Evolutionary conservation across 116 monocot genomes (phyloP).

Genomic region (Zostera marina): DNA sequence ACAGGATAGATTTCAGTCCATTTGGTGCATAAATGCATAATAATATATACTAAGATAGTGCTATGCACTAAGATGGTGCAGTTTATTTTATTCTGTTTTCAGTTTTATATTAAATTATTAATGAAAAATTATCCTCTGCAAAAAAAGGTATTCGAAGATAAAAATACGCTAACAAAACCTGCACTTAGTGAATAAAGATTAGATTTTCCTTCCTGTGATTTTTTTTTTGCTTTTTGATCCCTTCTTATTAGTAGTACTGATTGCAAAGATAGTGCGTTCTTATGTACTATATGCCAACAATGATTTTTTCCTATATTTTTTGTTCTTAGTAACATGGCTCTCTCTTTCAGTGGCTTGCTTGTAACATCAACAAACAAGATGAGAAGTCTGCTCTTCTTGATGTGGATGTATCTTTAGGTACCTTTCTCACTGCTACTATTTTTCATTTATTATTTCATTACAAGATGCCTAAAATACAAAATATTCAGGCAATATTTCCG

Average conservation of each 20-base stretch:
- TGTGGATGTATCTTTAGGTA: slow-evolving; percentile 37
- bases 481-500: slow-evolving; percentile 26
- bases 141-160: too few relatives aligned
- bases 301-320: background rate
- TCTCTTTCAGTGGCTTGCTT: slow-evolving; percentile 69
- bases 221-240: background rate
- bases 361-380: slow-evolving; percentile 38
- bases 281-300: background rate
- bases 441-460: background rate
- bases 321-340: background rate
- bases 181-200: too few relatives aligned
- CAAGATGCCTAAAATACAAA: slow-evolving; percentile 3
- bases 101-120: too few relatives aligned
- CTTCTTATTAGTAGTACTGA: background rate
- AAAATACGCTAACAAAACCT: too few relatives aligned
- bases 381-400: slow-evolving; percentile 33
- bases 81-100: too few relatives aligned
- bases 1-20: too few relatives aligned
- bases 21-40: too few relatives aligned
- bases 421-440: background rate
- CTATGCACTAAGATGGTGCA: too few relatives aligned
- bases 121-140: too few relatives aligned
- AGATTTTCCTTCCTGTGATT: background rate
- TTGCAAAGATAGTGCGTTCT: too few relatives aligned
- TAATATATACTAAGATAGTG: too few relatives aligned